A percentile compares a stretch with the other conserved stretches of the same genome.
Conservation (phyloP, 1,139 yeast genomes). For the Sugiyamaella grinbergsii region DNA sequence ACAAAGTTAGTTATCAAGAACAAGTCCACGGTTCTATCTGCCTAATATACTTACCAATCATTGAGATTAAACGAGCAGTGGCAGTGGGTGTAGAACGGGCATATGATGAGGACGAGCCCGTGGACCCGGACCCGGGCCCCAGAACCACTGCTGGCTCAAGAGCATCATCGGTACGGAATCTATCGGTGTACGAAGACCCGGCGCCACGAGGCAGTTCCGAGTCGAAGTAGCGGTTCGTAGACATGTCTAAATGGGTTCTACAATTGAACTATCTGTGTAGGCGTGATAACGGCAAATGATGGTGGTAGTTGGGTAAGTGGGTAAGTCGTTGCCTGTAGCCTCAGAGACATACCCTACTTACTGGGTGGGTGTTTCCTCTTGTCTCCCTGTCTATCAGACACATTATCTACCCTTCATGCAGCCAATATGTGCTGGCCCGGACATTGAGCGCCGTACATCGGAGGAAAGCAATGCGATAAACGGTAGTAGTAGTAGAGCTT, state of each 20-base stretch:
- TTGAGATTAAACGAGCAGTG: constrained; percentile 29
- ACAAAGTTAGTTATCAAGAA: not conserved
- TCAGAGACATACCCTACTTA: no score
- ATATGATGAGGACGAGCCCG: constrained; percentile 24
- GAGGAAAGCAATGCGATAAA: no score
- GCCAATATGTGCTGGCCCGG: not conserved
- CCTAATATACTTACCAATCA: constrained; percentile 39
- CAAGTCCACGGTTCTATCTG: not conserved
- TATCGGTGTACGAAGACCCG: constrained; percentile 42
- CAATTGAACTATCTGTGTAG: no score
- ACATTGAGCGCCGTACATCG: not conserved
- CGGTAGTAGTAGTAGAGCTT: no score
- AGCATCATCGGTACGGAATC: constrained; percentile 43
- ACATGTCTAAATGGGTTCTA: no score
- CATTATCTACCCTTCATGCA: not conserved
- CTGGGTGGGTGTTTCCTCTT: not conserved
- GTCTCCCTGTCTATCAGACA: constrained; percentile 2
- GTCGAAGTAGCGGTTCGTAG: constrained; percentile 25
- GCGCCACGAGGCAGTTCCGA: constrained; percentile 23
- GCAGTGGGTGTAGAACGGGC: constrained; percentile 28
- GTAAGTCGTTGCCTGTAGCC: no score
- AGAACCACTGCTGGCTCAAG: constrained; percentile 24
- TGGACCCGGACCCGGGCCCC: constrained; percentile 19
- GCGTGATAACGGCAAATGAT: no score
- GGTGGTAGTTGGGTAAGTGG: no score